Base-by-base conservation (phyloP, 2,329 filamentous ascomycete genomes). In the Microdochium nivale region DNA sequence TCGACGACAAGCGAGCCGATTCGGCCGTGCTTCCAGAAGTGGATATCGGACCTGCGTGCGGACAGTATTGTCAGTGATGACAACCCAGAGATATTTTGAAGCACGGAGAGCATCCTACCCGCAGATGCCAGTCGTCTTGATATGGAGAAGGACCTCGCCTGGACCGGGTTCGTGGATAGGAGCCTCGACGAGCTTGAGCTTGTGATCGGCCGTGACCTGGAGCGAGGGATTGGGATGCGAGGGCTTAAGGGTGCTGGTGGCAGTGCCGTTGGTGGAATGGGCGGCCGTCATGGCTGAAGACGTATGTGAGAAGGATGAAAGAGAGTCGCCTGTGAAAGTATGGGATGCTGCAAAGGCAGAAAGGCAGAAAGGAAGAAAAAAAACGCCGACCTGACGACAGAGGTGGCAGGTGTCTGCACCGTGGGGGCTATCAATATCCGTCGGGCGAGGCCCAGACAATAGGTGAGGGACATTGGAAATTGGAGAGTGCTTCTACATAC, bases 21-120 rank as follows among this genome's bases (percentile, higher is more conserved):
- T 13, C 75, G 68, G 24, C 84, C 84, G 0, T 73, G 70, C 58
- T 82, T 81, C 83, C 83, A 87, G 58, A 86, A 83, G 62, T 87
- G 83, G 56, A 87, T 77, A 58, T 87, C 83, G 1, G 82, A 86
- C 40, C 78, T 81, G 53, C 32, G 14, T 16, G 27, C 24, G 52
- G 58, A 8, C 53, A 53, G 7, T 52, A 32, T 52, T 3, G 25
- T 14, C 40, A 30, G 9, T 24, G 32, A 47, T 32, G 32, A 30
- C 25, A 13, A 27, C 8, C 23, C 48, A 23, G 14, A 2, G 30
- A 14, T 47, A 43, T 21, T 13, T 21, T n/a, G 27, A 30, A 11
- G 2, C 32, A 27, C 25, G 21, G n/a, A 19, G 2, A 40, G 10
- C 14, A 24, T 53, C 66, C 59, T 65, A 81, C 73, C 83, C 82